phyloP scores from a whole-genome alignment of 352 stramenopile species.

The Phytopythium aichiense region DNA sequence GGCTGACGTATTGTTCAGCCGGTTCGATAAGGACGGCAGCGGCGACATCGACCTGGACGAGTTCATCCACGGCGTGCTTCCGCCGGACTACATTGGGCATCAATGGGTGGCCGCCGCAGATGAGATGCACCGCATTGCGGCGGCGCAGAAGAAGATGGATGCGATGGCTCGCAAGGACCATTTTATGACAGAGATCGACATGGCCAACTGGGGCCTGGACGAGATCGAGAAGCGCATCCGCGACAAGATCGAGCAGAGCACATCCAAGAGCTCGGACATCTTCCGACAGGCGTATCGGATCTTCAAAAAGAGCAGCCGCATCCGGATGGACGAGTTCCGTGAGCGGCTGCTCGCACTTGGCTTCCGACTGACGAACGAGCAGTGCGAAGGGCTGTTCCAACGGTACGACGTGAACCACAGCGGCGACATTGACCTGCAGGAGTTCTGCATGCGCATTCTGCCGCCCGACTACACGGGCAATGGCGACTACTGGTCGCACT shows the following conservation, averaged over 20 bases:
- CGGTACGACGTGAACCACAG: slow-evolving; percentile 77
- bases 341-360: slow-evolving; percentile 63
- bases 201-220: slow-evolving; percentile 71
- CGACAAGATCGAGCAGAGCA: slow-evolving; percentile 80
- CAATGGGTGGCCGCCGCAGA: slow-evolving; percentile 78
- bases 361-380: slow-evolving; percentile 58
- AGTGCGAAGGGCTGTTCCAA: slow-evolving; percentile 60
- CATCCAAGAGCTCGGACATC: slow-evolving; percentile 72
- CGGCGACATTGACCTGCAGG: slow-evolving; percentile 76
- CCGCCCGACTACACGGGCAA: slow-evolving; percentile 78
- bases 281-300: slow-evolving; percentile 81
- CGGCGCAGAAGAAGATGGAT: slow-evolving; percentile 45
- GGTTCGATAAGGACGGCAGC: slow-evolving; percentile 69
- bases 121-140: slow-evolving; percentile 59
- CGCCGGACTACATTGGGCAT: slow-evolving; percentile 63
- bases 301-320: slow-evolving; percentile 72
- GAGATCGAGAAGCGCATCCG: slow-evolving; percentile 74
- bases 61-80: slow-evolving; percentile 75
- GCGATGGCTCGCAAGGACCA: slow-evolving; percentile 46
- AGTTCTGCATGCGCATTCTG: slow-evolving; percentile 77
- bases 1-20: slow-evolving; percentile 57
- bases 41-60: slow-evolving; percentile 79
- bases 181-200: slow-evolving; percentile 75
- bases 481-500: slow-evolving; percentile 72
- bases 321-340: slow-evolving; percentile 72